These are phyloP conservation scores for Globisporangium radiosum DNA, from an alignment of 352 stramenopile species.

Conservation along the genomic window DNA sequence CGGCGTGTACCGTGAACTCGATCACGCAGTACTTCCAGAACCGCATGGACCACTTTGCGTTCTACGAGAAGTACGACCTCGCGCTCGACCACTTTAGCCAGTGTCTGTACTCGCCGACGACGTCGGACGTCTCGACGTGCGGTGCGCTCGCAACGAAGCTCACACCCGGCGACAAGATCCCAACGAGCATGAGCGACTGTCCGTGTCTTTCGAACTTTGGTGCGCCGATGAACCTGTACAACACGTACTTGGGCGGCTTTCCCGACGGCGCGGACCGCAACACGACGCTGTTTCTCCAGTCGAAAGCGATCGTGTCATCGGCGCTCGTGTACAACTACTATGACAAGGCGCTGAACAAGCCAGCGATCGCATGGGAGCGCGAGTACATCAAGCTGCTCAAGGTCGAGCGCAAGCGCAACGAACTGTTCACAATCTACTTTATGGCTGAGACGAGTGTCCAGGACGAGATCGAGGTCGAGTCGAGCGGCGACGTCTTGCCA, in stretches of 20 bases:
- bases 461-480: slow-evolving; percentile 53
- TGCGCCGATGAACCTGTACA: slow-evolving; percentile 69
- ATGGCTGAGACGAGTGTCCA: slow-evolving; percentile 47
- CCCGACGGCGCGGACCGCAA: slow-evolving; percentile 41
- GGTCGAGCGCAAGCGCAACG: slow-evolving; percentile 29
- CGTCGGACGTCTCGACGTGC: slow-evolving; percentile 34
- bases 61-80: slow-evolving; percentile 42
- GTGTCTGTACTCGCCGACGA: slow-evolving; percentile 36
- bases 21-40: slow-evolving; percentile 74
- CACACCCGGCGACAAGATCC: slow-evolving; percentile 28
- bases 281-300: slow-evolving; percentile 40
- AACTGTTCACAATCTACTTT: slow-evolving; percentile 62
- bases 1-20: slow-evolving; percentile 39
- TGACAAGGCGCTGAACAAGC: slow-evolving; percentile 32
- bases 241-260: slow-evolving; percentile 55
- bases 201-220: slow-evolving; percentile 53
- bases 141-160: slow-evolving; percentile 27
- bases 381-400: slow-evolving; percentile 58
- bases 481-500: slow-evolving; percentile 34
- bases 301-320: slow-evolving; percentile 39
- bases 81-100: slow-evolving; percentile 34
- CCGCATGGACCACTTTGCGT: slow-evolving; percentile 42
- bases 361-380: slow-evolving; percentile 61
- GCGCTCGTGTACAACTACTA: slow-evolving; percentile 62
- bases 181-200: slow-evolving; percentile 54